Conservation (phyloP, 2,329 filamentous ascomycete genomes). For the Neocatenulostroma microsporum region DNA sequence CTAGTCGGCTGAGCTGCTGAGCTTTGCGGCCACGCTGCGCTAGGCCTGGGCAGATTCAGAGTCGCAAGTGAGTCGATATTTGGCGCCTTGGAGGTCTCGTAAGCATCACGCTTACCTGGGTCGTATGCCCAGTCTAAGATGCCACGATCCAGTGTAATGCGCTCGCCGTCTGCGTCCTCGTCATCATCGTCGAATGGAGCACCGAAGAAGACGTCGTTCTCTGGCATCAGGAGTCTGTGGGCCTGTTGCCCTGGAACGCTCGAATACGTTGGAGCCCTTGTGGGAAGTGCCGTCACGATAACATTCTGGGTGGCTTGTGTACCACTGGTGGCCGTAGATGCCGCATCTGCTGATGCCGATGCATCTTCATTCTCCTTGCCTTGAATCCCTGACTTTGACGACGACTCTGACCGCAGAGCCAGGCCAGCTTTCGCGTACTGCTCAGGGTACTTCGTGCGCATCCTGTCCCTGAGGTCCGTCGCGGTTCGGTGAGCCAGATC, state of each 20-base stretch:
- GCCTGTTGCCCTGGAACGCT: too few relatives aligned
- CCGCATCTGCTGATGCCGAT: too few relatives aligned
- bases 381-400: constrained; percentile 1
- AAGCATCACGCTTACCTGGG: too few relatives aligned
- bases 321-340: too few relatives aligned
- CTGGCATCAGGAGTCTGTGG: constrained; percentile 19
- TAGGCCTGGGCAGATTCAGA: constrained; percentile 17
- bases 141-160: constrained; percentile 27
- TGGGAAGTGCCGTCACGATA: too few relatives aligned
- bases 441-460: constrained; percentile 52
- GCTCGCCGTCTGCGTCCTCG: constrained; percentile 17
- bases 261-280: too few relatives aligned
- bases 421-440: constrained; percentile 39
- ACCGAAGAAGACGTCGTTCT: constrained; percentile 26
- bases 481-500: constrained; percentile 46
- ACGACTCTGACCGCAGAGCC: constrained; percentile 1
- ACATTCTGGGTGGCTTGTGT: too few relatives aligned
- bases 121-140: constrained; percentile 30
- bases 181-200: constrained; percentile 18
- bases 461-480: constrained; percentile 55
- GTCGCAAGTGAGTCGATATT: constrained; percentile 22
- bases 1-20: too few relatives aligned
- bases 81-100: neutral
- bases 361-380: too few relatives aligned
- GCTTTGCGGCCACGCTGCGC: too few relatives aligned